Percentiles rank a stretch among this genome's conserved stretches.
These are phyloP conservation scores for Biscogniauxia sp. DNA, from an alignment of 2,329 filamentous ascomycete genomes.

Conservation along the genomic window DNA sequence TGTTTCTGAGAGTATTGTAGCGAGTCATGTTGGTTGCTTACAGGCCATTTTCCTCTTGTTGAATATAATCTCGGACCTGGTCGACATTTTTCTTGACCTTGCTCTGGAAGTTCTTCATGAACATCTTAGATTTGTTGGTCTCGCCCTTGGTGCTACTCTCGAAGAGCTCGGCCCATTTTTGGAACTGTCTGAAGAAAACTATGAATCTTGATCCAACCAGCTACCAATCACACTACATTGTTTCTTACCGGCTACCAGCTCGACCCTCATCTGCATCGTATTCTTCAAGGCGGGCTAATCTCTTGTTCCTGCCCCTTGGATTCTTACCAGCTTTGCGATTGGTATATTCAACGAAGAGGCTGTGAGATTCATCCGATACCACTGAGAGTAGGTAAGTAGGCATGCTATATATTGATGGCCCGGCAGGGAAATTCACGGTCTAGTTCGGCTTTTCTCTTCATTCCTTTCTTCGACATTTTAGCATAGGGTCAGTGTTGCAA, in stretches of 20 bases:
- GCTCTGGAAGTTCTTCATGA: conserved; percentile 27
- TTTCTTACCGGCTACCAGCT: conserved; percentile 23
- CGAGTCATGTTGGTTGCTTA: conserved; percentile 16
- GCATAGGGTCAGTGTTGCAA: not conserved
- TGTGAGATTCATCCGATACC: conserved; percentile 14
- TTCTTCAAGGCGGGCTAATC: conserved; percentile 28
- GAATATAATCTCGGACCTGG: conserved; percentile 20
- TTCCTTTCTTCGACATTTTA: conserved; percentile 18
- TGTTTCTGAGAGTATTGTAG: not conserved
- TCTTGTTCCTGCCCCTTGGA: conserved; percentile 16
- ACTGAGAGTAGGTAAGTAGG: conserved; percentile 8
- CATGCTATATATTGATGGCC: not conserved
- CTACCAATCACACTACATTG: not conserved
- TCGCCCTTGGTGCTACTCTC: conserved; percentile 30
- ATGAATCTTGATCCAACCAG: not conserved
- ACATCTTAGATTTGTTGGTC: conserved; percentile 27
- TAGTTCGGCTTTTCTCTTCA: conserved; percentile 20
- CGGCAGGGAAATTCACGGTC: conserved; percentile 7
- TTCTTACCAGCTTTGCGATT: not conserved
- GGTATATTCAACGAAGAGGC: conserved; percentile 5
- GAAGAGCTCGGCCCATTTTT: conserved; percentile 26
- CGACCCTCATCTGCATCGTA: conserved; percentile 29
- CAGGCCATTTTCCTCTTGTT: conserved; percentile 28
- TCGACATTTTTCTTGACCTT: conserved; percentile 21
- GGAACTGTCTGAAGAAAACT: conserved; percentile 20